Evolutionary conservation across 2,329 filamentous ascomycete species (phyloP).

Genomic region (Pyrenochaeta sp.): DNA sequence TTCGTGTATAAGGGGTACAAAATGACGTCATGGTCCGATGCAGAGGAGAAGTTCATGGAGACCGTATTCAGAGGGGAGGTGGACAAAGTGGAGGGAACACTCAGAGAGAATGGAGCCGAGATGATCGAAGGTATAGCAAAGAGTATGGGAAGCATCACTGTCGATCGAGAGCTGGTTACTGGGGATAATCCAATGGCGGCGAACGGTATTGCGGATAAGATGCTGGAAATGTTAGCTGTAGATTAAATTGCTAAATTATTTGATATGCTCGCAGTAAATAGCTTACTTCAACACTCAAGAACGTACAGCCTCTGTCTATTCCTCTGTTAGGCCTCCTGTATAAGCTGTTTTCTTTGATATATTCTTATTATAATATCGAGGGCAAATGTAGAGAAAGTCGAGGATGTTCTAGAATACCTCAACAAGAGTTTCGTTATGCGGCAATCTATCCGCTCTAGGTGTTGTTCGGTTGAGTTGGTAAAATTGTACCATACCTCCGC

Average conservation of each 20-base stretch:
- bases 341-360: too few species aligned
- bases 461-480: too few species aligned
- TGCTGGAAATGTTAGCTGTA: constrained; percentile 42
- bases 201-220: constrained; percentile 43
- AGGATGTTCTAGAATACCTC: too few species aligned
- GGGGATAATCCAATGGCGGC: constrained; percentile 46
- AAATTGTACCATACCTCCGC: too few species aligned
- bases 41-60: constrained; percentile 58
- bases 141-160: constrained; percentile 53
- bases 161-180: constrained; percentile 53
- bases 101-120: constrained; percentile 53
- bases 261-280: background rate
- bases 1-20: constrained; percentile 59
- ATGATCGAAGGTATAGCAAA: constrained; percentile 55
- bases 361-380: too few species aligned
- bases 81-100: constrained; percentile 51
- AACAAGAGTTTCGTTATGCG: too few species aligned
- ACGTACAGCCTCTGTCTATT: too few species aligned
- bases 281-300: too few species aligned
- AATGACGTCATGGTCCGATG: constrained; percentile 57
- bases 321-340: too few species aligned
- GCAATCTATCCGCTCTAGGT: too few species aligned
- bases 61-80: constrained; percentile 53
- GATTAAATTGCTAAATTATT: background rate
- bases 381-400: too few species aligned